Evolutionary conservation across 176 grass and related monocot genomes (phyloP), one percentile per base, ranked within the genome.

Genomic region (Phragmites australis): DNA sequence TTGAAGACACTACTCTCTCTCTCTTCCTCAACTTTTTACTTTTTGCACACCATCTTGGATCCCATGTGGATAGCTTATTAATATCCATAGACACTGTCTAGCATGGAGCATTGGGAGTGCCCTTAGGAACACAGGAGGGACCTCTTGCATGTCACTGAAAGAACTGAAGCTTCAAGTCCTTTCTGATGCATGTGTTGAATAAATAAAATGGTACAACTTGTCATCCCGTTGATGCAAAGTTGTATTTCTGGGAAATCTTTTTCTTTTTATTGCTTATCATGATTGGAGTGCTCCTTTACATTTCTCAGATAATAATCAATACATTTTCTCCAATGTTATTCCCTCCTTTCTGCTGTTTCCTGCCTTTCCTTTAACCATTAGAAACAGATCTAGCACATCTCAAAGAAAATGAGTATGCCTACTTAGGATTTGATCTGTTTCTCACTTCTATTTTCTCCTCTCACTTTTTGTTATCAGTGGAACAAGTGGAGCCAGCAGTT

Each of bases 401-500:
- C 10, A 75, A 31, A 57, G 10, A 75, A 74, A 76, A 0, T 50
- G 50, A 25, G 32, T 5, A 70, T 60, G 9, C 48, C 39, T 68
- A 81, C 42, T 64, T 73, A 86, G 40, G 60, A 58, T 75, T 68
- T 70, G 25, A 74, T 84, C 48, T 83, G 21, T 37, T 77, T 88
- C 82, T 85, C 52, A 88, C 74, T 80, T 65, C 10, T 22, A 64
- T 62, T 9, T 81, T 80, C 70, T 76, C 58, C 14, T 71, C 72
- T 45, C 18, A 9, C 4, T 23, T 70, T 83, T 85, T 68, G 21
- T 72, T 88, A 72, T 86, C 86, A 94, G 92, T 89, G 70, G 92
- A 98, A 75, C 92, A 92, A 70, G 83, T 89, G 32, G 90, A 94
- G 22, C 67, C 65, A 47, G 86, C 71, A 13, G 77, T 89, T 48